phyloP scores from a whole-genome alignment of 73 alveolate species.

The Paramecium primaurelia region DNA sequence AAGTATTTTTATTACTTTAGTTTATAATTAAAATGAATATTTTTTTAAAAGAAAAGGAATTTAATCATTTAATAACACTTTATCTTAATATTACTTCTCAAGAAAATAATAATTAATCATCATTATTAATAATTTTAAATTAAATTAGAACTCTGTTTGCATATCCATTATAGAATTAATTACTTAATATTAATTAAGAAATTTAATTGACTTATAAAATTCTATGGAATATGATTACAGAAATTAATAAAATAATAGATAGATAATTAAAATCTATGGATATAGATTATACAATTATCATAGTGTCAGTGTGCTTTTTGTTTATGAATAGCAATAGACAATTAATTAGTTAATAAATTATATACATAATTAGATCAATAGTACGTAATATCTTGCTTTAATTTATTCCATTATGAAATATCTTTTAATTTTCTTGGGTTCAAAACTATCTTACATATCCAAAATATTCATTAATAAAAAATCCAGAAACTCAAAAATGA shows the following conservation, averaged over 20 bases:
- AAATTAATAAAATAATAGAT: neutral
- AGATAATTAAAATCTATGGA: neutral
- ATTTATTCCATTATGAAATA: neutral
- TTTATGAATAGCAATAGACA: neutral
- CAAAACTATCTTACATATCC: neutral
- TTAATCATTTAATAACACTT: too few species aligned
- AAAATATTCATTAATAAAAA: neutral
- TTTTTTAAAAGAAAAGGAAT: neutral
- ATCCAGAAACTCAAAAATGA: neutral
- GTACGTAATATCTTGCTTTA: neutral
- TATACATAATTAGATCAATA: neutral
- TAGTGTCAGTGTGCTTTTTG: neutral
- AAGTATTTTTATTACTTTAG: too few species aligned
- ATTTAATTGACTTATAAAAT: neutral
- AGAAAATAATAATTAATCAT: neutral
- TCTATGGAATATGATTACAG: neutral
- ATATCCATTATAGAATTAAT: neutral
- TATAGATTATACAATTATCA: neutral
- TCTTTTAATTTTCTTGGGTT: neutral
- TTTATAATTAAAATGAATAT: too few species aligned
- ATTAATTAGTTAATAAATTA: neutral
- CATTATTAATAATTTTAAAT: neutral
- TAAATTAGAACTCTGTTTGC: neutral
- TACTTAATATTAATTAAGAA: neutral
- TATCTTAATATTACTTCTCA: neutral